Conservation (phyloP, 192 early-diverging fungal genomes). For the Podila clonocystis region DNA sequence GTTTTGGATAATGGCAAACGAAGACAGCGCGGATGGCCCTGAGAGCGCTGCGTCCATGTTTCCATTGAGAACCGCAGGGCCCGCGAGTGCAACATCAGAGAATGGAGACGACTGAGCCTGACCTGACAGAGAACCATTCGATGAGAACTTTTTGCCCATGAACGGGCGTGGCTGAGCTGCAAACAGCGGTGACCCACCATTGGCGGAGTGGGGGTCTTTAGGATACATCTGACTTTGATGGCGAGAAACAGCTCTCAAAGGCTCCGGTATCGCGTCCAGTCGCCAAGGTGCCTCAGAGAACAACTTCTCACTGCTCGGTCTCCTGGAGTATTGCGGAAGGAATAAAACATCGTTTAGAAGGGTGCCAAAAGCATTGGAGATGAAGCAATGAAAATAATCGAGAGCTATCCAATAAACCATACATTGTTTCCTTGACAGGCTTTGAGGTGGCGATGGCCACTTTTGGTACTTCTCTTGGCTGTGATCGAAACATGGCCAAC, state of each 20-base stretch:
- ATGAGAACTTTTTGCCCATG: too few relatives aligned
- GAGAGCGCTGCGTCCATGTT: background rate
- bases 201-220: background rate
- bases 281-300: slow-evolving; percentile 35
- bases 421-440: slow-evolving; percentile 47
- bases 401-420: background rate
- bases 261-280: slow-evolving; percentile 42
- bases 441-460: slow-evolving; percentile 39
- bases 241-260: slow-evolving; percentile 32
- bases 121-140: too few relatives aligned
- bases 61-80: too few relatives aligned
- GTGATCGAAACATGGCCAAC: slow-evolving; percentile 25
- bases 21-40: slow-evolving; percentile 12
- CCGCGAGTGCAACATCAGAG: too few relatives aligned
- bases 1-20: slow-evolving; percentile 56
- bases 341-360: background rate
- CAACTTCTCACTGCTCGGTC: slow-evolving; percentile 12
- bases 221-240: slow-evolving; percentile 49
- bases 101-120: too few relatives aligned
- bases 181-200: too few relatives aligned
- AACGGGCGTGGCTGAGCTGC: too few relatives aligned
- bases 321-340: background rate
- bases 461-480: slow-evolving; percentile 26
- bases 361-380: background rate
- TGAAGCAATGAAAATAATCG: background rate